Percentiles rank a stretch among this genome's conserved stretches.
These are phyloP conservation scores for Cercophora newfieldiana DNA, from an alignment of 495 filamentous ascomycete genomes.

Conservation along the genomic window DNA sequence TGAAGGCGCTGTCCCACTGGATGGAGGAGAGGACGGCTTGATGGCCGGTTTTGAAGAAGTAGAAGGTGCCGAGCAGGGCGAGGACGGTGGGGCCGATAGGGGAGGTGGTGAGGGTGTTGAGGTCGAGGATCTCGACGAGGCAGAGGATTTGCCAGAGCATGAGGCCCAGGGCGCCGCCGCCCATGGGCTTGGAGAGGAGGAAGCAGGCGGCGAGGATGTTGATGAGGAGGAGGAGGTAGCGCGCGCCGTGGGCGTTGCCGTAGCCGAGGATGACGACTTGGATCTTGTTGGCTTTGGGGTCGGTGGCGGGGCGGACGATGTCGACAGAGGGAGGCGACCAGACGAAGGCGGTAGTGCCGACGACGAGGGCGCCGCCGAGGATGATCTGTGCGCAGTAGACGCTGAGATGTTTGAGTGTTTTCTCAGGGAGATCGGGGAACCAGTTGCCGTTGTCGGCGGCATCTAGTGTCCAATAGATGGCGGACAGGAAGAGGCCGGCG, in stretches of 20 bases:
- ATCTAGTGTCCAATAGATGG: conserved; percentile 87
- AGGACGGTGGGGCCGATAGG: conserved; percentile 84
- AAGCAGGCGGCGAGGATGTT: conserved; percentile 73
- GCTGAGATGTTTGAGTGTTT: conserved; percentile 67
- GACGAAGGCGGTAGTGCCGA: conserved; percentile 66
- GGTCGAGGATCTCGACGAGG: conserved; percentile 83
- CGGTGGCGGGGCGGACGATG: conserved; percentile 47
- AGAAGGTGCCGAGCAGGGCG: conserved; percentile 80
- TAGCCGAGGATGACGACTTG: conserved; percentile 83
- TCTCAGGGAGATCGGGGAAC: conserved; percentile 61
- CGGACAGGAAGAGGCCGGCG: conserved; percentile 69
- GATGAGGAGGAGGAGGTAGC: conserved; percentile 81
- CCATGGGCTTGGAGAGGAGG: conserved; percentile 93
- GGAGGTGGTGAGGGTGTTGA: conserved; percentile 62
- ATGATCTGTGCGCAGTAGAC: conserved; percentile 73
- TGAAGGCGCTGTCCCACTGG: conserved; percentile 97
- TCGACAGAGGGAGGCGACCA: conserved; percentile 76
- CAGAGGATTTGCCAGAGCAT: conserved; percentile 83
- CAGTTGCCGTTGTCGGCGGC: conserved; percentile 87
- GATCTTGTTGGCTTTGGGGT: conserved; percentile 43
- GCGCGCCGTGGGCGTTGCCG: conserved; percentile 86
- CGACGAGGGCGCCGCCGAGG: conserved; percentile 70
- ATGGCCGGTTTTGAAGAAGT: conserved; percentile 98
- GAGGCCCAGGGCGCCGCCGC: conserved; percentile 76
- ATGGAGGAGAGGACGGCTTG: conserved; percentile 85